A percentile compares a stretch with the other conserved stretches of the same genome.
Evolutionary conservation across 768 basidiomycete species (phyloP).

Genomic region (Suillus alpinus): DNA sequence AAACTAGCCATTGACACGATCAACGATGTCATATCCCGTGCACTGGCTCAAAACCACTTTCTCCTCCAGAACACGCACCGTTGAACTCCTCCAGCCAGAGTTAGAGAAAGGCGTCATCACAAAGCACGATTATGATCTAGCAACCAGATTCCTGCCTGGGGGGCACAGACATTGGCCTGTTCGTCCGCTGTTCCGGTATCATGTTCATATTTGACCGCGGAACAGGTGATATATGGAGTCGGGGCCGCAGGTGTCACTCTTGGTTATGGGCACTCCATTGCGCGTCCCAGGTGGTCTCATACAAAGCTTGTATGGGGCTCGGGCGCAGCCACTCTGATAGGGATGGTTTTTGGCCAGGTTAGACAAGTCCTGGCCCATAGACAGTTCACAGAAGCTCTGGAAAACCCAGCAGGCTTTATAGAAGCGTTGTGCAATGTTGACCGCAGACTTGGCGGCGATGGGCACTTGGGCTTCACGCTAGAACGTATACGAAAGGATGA

Average conservation of each 20-base stretch:
- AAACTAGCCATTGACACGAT: not conserved
- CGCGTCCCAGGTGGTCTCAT: slow-evolving; percentile 27
- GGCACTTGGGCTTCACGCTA: slow-evolving; percentile 25
- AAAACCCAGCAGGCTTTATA: slow-evolving; percentile 29
- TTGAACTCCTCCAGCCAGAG: slow-evolving; percentile 30
- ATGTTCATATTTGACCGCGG: slow-evolving; percentile 2
- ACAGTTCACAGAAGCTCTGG: slow-evolving; percentile 29
- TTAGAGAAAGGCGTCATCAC: slow-evolving; percentile 26
- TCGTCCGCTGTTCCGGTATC: slow-evolving; percentile 21
- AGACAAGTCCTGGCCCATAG: slow-evolving; percentile 27
- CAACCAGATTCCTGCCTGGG: slow-evolving; percentile 52
- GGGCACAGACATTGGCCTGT: slow-evolving; percentile 44
- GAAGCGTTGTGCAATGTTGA: slow-evolving; percentile 30
- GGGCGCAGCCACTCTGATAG: slow-evolving; percentile 22
- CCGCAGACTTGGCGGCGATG: slow-evolving; percentile 29
- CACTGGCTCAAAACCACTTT: slow-evolving; percentile 47
- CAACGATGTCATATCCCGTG: slow-evolving; percentile 29
- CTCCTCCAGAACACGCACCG: slow-evolving; percentile 32
- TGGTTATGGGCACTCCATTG: slow-evolving; percentile 22
- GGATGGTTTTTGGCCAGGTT: slow-evolving; percentile 33
- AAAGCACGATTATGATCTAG: slow-evolving; percentile 53
- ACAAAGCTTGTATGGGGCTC: slow-evolving; percentile 24
- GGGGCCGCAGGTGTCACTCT: slow-evolving; percentile 23
- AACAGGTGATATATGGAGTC: slow-evolving; percentile 19
- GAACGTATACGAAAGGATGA: slow-evolving; percentile 18